Base-by-base conservation (phyloP, 208 protist genomes). In the Trypanosoma platydactyli region DNA sequence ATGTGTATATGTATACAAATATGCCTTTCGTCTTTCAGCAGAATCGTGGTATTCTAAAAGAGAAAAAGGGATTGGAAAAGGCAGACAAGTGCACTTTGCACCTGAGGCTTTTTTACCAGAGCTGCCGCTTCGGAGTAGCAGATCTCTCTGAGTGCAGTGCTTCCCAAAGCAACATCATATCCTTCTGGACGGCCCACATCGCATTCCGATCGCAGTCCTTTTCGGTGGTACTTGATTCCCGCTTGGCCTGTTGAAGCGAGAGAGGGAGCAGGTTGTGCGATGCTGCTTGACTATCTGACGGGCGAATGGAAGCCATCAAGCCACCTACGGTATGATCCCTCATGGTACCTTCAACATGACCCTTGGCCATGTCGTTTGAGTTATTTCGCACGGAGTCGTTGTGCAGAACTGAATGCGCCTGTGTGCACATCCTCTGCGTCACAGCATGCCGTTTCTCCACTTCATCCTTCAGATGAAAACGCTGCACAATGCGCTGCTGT, bases 111-210 rank as follows among this genome's bases (percentile, higher is more conserved):
- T 38, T 9, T 9, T 9, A 38, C 33, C 9, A 38, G 33, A 3
- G 33, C 9, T 3, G 9, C 33, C 9, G 33, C 9, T 38, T 3
- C 9, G 3, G 5, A 38, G 5, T 9, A 38, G 33, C 9, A 11
- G 33, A 38, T 3, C 33, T 9, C 33, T 38, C 9, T 38, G 33
- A 12, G 5, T 68, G 53, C 16, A 68, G 63, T 0, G 63, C 59
- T 35, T 68, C 63, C 63, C 50, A 60, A 13, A 68, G 29, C 42
- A 52, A 25, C 50, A 60, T 60, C 35, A 68, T 60, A 29, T 68
- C 63, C 25, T 68, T 68, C 29, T 68, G 63, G 2, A 68, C 25
- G 2, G 29, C 27, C 63, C 63, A 68, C n/a, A 52, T 44, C 18
- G 52, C 35, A 20, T 68, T 27, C 16, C 15, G 12, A 44, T n/a